Conservation (phyloP, 1,139 yeast genomes). For the Groenewaldozyma auringiensis region DNA sequence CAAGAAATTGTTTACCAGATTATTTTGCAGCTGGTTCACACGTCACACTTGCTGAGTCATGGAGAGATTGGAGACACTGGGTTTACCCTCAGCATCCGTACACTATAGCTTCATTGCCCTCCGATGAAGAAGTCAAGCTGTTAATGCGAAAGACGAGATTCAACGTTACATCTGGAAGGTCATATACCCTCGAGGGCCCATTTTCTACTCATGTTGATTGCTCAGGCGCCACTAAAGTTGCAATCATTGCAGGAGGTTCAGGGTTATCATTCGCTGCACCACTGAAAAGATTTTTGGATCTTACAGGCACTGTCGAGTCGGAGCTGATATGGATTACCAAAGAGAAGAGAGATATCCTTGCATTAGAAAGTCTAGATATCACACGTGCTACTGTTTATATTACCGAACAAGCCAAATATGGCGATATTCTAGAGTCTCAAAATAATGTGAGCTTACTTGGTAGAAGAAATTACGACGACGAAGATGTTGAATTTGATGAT, state of each 20-base stretch:
- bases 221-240: conserved; percentile 44
- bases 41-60: conserved; percentile 34
- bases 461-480: conserved; percentile 5
- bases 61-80: conserved; percentile 33
- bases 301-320: conserved; percentile 13
- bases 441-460: neutral
- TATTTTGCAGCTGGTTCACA: conserved; percentile 41
- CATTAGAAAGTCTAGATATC: conserved; percentile 32
- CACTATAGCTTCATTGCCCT: conserved; percentile 63
- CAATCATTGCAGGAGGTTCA: conserved; percentile 75
- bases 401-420: conserved; percentile 20
- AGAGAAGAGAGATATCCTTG: conserved; percentile 37
- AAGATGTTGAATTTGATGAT: conserved; percentile 7
- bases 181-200: conserved; percentile 28
- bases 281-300: conserved; percentile 20
- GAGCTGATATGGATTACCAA: conserved; percentile 49
- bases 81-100: conserved; percentile 67
- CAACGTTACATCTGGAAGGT: conserved; percentile 20
- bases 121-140: conserved; percentile 38
- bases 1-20: conserved; percentile 27
- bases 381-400: conserved; percentile 31
- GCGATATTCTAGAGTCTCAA: conserved; percentile 10
- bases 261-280: conserved; percentile 78
- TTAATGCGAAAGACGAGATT: conserved; percentile 36
- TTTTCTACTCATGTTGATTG: conserved; percentile 28